Evolutionary conservation across 2,329 filamentous ascomycete genomes (phyloP), one percentile per base, ranked within the genome.

Genomic region (Xylaria sp.): DNA sequence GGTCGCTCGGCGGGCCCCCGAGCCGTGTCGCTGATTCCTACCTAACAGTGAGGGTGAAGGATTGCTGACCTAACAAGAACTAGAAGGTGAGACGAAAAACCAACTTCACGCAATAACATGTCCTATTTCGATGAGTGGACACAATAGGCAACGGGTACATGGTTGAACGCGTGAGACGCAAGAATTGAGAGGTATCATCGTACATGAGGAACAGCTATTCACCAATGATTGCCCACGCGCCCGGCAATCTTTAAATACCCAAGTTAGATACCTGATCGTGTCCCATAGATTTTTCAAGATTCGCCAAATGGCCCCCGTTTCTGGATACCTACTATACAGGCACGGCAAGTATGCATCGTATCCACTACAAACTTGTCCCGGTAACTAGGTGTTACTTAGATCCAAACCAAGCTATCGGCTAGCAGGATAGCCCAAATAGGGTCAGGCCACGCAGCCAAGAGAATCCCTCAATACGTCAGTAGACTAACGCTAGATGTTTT

Each of bases 361-460:
- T 50, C 55, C 49, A 52, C 60, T 31, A 14, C 37, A 50, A 57
- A 37, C 55, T 38, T 3, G 51, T 61, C 50, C 60, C 60, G 56
- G 50, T 51, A 59, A 46, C 46, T 45, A 23, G 53, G 54, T 57
- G 33, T 42, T 49, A 23, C 45, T 23, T n/a, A 38, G 38, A 14
- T 43, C 60, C 51, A 54, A 49, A 38, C 55, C 50, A 65, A 50
- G n/a, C 35, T 33, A 6, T 28, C 37, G 49, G 45, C 51, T 57
- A 60, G 25, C 57, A 57, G 33, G 21, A 31, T 52, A 43, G 54
- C 57, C 62, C 57, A 31, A 55, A 57, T 54, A 15, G 49, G 40
- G 51, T 50, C 37, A 51, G 50, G 56, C 61, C 58, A 61, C 57
- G 62, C 43, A 31, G 61, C 64, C 59, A 64, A 64, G 57, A 63